Percentiles rank a stretch among this genome's conserved stretches.
Conservation (phyloP, 148 eudicot species). For the Oxyria digyna region DNA sequence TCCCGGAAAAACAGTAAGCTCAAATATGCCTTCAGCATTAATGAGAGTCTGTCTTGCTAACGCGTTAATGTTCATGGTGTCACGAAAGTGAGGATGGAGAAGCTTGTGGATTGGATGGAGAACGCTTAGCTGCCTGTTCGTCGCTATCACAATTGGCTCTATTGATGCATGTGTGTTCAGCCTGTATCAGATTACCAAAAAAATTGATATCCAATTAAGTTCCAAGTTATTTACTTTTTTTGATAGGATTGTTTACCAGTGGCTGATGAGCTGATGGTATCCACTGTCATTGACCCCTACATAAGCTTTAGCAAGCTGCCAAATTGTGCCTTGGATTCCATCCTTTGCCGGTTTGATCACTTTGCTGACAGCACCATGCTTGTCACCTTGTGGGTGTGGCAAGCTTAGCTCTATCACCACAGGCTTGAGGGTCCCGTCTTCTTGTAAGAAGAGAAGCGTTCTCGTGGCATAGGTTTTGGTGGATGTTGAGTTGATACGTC, state of each 20-base stretch:
- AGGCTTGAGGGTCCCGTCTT: slow-evolving; percentile 14
- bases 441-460: slow-evolving; percentile 17
- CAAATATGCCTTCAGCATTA: slow-evolving; percentile 61
- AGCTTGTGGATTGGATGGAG: slow-evolving; percentile 82
- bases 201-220: not conserved
- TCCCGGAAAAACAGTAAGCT: slow-evolving; percentile 49
- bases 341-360: slow-evolving; percentile 53
- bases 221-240: not conserved
- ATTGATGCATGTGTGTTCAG: slow-evolving; percentile 52
- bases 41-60: slow-evolving; percentile 57
- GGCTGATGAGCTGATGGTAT: slow-evolving; percentile 66
- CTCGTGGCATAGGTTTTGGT: slow-evolving; percentile 19
- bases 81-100: slow-evolving; percentile 67
- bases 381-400: slow-evolving; percentile 50
- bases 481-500: slow-evolving; percentile 15
- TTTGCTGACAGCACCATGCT: slow-evolving; percentile 33
- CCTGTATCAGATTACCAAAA: slow-evolving; percentile 28
- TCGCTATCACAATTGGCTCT: slow-evolving; percentile 74
- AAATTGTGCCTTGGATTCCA: slow-evolving; percentile 46
- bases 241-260: slow-evolving; percentile 44
- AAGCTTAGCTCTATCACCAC: slow-evolving; percentile 6
- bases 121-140: slow-evolving; percentile 66
- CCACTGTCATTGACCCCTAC: slow-evolving; percentile 74
- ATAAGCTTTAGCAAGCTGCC: slow-evolving; percentile 87
- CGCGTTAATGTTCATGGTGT: slow-evolving; percentile 70